Conservation (phyloP, 371 early-diverging fungal species). For the Zopfochytrium polystomum region DNA sequence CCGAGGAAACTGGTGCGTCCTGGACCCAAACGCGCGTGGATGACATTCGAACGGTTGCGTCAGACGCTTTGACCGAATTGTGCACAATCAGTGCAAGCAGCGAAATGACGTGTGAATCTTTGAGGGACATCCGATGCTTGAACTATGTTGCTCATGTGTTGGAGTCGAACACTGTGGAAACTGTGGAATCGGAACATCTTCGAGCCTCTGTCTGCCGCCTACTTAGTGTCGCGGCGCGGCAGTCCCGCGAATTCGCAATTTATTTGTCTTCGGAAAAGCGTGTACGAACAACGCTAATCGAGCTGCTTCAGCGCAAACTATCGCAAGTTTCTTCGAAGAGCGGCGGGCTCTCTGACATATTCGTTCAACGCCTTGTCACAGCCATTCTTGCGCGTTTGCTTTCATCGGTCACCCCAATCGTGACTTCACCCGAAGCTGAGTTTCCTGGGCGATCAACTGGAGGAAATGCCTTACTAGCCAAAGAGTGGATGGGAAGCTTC, state of each 20-base stretch:
- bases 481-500: conserved; percentile 16
- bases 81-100: neutral
- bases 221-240: neutral
- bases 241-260: neutral
- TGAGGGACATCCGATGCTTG: conserved; percentile 5
- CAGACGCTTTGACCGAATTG: neutral
- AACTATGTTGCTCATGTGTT: neutral
- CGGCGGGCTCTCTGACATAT: too few species aligned
- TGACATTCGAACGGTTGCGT: neutral
- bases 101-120: conserved; percentile 5
- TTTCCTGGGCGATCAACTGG: too few species aligned
- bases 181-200: neutral
- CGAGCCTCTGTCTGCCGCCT: neutral
- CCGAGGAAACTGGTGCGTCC: neutral
- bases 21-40: neutral
- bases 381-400: too few species aligned
- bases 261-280: neutral
- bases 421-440: too few species aligned
- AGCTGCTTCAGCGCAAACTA: neutral
- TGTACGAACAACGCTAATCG: neutral
- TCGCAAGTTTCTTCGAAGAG: too few species aligned
- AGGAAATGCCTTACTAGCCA: too few species aligned
- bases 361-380: too few species aligned
- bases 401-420: too few species aligned
- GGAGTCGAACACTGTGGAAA: neutral